Evolutionary conservation across 2,329 filamentous ascomycete genomes (phyloP), one percentile per base, ranked within the genome.

Genomic region (Penicillium hordei): DNA sequence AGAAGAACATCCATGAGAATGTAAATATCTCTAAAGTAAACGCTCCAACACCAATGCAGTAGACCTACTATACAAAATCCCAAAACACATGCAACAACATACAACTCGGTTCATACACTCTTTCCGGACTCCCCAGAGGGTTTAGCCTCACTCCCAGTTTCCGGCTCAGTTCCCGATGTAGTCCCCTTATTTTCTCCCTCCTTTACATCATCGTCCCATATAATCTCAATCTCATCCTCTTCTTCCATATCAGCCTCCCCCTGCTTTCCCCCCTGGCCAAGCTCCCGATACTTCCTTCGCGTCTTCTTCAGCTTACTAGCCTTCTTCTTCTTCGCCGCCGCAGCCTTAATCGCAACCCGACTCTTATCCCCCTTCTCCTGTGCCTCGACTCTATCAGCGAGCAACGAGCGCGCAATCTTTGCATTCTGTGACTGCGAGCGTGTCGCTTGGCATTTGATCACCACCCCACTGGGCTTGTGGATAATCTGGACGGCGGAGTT

Each of bases 381-480:
- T 64, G 89, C 82, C 74, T 99, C 94, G n/a, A 91, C 78, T 67
- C 83, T 86, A 65, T 90, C 86, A 25, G 89, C 90, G 31, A 97
- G 81, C 42, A 96, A 79, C 64, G 86, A 81, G 40, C 93, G 84
- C 13, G 94, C 94, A 61, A 91, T 88, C 74, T 89, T 93, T 62
- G 93, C 86, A 73, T 99, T 99, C 76, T 96, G 90, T 57, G 84
- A 84, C 19, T 91, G 86, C 1, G 90, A 95, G 48, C 94, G 87
- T 9, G 94, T 97, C 21, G 89, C 91, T 76, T 99, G 94, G 55
- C 86, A 93, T 78, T 99, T 99, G 62, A 99, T 85, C 15, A 97
- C 93, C 52, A 97, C 86, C 60, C 93, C 93, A 0, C 93, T 96
- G 6, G 93, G 91, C 17, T 89, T 78, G 75, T 99, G 94, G 65